Evolutionary conservation across 2,329 filamentous ascomycete species (phyloP).

Genomic region (Botrytis cinerea): DNA sequence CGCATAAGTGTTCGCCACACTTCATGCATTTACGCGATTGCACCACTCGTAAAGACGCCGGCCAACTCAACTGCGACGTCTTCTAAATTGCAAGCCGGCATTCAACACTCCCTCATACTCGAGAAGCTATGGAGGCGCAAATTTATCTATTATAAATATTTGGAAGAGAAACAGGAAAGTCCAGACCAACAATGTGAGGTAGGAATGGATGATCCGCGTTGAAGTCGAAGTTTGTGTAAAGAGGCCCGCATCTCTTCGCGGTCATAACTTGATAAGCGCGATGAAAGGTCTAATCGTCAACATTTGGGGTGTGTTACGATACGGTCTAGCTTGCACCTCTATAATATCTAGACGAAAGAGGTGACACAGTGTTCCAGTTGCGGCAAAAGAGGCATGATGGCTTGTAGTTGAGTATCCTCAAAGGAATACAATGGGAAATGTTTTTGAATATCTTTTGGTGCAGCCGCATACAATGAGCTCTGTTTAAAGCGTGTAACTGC

Average conservation of each 20-base stretch:
- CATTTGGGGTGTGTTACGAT: slow-evolving; percentile 49
- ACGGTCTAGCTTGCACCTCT: slow-evolving; percentile 49
- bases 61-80: slow-evolving; percentile 53
- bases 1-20: slow-evolving; percentile 35
- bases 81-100: slow-evolving; percentile 54
- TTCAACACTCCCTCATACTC: slow-evolving; percentile 47
- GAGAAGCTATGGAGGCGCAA: slow-evolving; percentile 49
- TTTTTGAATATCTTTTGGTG: not conserved
- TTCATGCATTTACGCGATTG: slow-evolving; percentile 46
- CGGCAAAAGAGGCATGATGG: not conserved
- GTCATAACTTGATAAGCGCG: slow-evolving; percentile 49
- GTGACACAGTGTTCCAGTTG: slow-evolving; percentile 11
- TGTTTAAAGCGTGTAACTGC: not conserved
- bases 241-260: slow-evolving; percentile 43
- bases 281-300: slow-evolving; percentile 43
- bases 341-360: slow-evolving; percentile 49
- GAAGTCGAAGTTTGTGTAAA: slow-evolving; percentile 50
- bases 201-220: slow-evolving; percentile 44
- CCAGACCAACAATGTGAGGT: slow-evolving; percentile 41
- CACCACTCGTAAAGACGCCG: slow-evolving; percentile 53
- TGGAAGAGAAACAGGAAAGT: slow-evolving; percentile 48
- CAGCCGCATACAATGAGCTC: not conserved
- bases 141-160: slow-evolving; percentile 50
- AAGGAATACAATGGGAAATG: not conserved
- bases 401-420: not conserved